phyloP scores from a whole-genome alignment of 345 rosid genomes.

The Laguncularia racemosa region DNA sequence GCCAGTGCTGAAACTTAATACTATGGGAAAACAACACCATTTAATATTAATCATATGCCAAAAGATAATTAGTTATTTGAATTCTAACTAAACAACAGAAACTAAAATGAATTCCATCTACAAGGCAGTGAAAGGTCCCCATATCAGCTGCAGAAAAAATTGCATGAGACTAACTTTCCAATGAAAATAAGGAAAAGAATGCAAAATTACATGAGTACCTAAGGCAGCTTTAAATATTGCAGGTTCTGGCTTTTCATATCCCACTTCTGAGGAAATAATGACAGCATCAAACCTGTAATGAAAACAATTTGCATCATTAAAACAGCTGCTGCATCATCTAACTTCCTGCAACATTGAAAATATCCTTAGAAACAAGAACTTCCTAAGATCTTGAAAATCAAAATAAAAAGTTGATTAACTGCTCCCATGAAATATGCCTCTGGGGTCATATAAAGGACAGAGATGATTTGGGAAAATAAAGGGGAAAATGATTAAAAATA shows the following conservation, averaged over 20 bases:
- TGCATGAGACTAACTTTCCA: not conserved
- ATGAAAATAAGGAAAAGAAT: not conserved
- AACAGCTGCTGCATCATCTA: not conserved
- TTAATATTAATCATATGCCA: too few relatives aligned
- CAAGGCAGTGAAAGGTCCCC: too few relatives aligned
- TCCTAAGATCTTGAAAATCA: not conserved
- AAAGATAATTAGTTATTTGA: too few relatives aligned
- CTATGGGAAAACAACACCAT: too few relatives aligned
- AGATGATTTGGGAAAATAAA: too few relatives aligned
- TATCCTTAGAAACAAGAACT: not conserved
- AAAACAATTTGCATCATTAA: not conserved
- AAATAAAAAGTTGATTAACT: too few relatives aligned
- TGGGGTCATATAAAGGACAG: too few relatives aligned
- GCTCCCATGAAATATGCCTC: too few relatives aligned
- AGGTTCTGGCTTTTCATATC: slow-evolving; percentile 77
- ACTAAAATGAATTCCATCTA: too few relatives aligned
- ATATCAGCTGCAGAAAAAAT: not conserved
- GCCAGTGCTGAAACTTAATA: too few relatives aligned
- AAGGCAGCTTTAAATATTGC: slow-evolving; percentile 63
- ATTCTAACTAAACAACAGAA: too few relatives aligned
- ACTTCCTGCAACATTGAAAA: not conserved
- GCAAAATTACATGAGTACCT: slow-evolving; percentile 34
- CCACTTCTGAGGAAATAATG: slow-evolving; percentile 74
- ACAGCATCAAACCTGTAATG: slow-evolving; percentile 69
- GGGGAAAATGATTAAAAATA: too few relatives aligned